Base-by-base conservation (phyloP, 2,329 filamentous ascomycete species). In the Trichophyton simii region DNA sequence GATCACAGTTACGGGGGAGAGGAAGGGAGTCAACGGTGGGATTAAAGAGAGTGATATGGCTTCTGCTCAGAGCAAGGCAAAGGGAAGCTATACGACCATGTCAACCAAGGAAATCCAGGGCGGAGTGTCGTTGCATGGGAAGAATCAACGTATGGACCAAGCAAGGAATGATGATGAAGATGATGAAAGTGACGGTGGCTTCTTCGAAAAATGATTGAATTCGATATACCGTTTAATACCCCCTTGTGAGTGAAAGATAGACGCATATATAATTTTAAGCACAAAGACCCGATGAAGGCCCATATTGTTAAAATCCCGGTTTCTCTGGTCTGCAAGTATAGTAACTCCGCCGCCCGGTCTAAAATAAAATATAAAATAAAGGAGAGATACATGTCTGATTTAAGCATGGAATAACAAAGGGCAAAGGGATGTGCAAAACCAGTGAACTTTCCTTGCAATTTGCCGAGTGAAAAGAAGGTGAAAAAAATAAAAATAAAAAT, bases 161-260 rank as follows among this genome's bases (percentile, higher is more conserved):
- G 61, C 58, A 36, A 58, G 60, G 36, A 15, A 15, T 18, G 41
- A 60, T 59, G 61, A 60, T 59, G 61, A 63, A 9, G 60, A 58
- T 8, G 65, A 66, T 20, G 64, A 65, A 20, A 68, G 65, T 44
- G 67, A 69, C 48, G 67, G 65, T 59, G 66, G 66, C 5, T 69
- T 69, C 58, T 69, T 68, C 44, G 67, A 68, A 15, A 55, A 55
- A 28, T 55, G 28, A 55, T 13, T 38, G 9, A 38, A 38, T 13
- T 38, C 3, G 11, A 13, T 13, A 38, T 13, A n/a, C n/a, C 38
- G 6, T 6, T 11, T 36, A n/a, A 55, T 36, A 54, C 50, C 13
- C 50, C 6, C 11, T 54, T 34, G 25, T 20, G 28, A 34, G 5
- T 38, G 34, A 38, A 38, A 38, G 34, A 38, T 38, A 38, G 34